Evolutionary conservation across 257 asterid genomes (phyloP).

Genomic region (Gardenia jasminoides): DNA sequence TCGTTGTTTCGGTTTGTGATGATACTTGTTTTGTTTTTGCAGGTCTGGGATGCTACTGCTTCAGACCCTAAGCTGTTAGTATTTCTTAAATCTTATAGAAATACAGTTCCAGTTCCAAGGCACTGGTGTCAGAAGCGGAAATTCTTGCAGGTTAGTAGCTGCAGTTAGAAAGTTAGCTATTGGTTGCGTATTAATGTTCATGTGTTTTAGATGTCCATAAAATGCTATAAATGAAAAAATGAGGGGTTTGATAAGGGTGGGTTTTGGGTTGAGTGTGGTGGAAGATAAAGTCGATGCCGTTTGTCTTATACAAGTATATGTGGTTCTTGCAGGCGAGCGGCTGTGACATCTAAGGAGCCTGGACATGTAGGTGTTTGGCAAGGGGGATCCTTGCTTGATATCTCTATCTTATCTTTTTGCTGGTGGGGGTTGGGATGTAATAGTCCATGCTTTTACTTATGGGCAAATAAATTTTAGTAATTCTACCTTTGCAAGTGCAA

Average conservation of each 20-base stretch:
- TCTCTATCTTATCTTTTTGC: constrained; percentile 35
- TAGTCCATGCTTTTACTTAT: constrained; percentile 5
- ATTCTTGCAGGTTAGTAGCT: constrained; percentile 77
- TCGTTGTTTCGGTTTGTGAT: background rate
- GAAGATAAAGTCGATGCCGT: constrained; percentile 63
- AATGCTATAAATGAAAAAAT: constrained; percentile 15
- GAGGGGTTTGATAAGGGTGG: constrained; percentile 35
- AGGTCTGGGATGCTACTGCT: constrained; percentile 99
- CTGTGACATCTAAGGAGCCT: constrained; percentile 88
- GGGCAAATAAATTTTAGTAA: constrained; percentile 23
- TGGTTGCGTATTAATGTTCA: constrained; percentile 10
- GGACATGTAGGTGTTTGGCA: constrained; percentile 96
- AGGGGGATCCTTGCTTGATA: constrained; percentile 72
- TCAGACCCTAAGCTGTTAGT: constrained; percentile 91
- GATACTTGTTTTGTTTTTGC: constrained; percentile 20
- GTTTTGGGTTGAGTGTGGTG: constrained; percentile 58
- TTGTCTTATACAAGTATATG: constrained; percentile 88
- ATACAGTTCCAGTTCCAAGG: constrained; percentile 97
- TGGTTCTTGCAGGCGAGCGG: constrained; percentile 99
- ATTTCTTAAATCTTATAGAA: constrained; percentile 84
- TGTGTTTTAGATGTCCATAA: background rate
- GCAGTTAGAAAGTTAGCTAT: constrained; percentile 13
- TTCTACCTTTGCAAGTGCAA: background rate
- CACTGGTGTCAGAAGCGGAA: constrained; percentile 98
- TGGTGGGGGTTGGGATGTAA: constrained; percentile 58